These are phyloP conservation scores for Macadamia integrifolia DNA, from an alignment of 164 flowering plant genomes.

Conservation along the genomic window DNA sequence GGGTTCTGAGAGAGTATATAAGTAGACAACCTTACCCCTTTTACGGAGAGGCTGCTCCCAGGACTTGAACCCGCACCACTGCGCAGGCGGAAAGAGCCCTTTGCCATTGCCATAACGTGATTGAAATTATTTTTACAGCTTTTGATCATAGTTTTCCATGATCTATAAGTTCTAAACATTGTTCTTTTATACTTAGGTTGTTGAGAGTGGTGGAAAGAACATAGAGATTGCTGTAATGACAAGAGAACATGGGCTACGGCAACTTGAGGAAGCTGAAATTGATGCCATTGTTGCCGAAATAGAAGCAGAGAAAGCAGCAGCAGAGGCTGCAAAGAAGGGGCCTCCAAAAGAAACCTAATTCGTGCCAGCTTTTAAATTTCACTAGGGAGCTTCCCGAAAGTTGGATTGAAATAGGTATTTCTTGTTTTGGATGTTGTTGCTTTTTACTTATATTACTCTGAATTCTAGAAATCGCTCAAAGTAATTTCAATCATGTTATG, in stretches of 20 bases:
- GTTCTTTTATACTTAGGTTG: constrained; percentile 51
- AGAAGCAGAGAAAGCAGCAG: constrained; percentile 96
- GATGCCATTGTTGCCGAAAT: constrained; percentile 93
- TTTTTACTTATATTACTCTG: background rate
- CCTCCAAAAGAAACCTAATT: constrained; percentile 62
- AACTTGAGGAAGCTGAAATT: constrained; percentile 91
- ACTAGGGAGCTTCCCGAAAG: background rate
- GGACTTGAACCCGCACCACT: too few relatives aligned
- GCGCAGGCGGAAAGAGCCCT: too few relatives aligned
- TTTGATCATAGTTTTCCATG: background rate
- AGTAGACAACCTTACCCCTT: too few relatives aligned
- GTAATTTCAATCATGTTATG: too few relatives aligned
- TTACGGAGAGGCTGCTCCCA: too few relatives aligned
- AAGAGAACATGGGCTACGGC: constrained; percentile 66
- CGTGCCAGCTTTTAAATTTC: background rate
- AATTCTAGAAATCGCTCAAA: too few relatives aligned
- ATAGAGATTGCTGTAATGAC: constrained; percentile 95
- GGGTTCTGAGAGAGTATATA: too few relatives aligned
- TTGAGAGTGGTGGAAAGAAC: constrained; percentile 99
- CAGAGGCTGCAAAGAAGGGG: constrained; percentile 92
- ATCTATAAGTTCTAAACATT: background rate
- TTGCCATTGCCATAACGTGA: too few relatives aligned
- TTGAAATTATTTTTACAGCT: background rate
- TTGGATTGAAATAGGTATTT: background rate
- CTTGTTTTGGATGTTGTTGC: background rate